A percentile compares a stretch with the other conserved stretches of the same genome.
Conservation (phyloP, 768 basidiomycete species). For the Russula earlei region DNA sequence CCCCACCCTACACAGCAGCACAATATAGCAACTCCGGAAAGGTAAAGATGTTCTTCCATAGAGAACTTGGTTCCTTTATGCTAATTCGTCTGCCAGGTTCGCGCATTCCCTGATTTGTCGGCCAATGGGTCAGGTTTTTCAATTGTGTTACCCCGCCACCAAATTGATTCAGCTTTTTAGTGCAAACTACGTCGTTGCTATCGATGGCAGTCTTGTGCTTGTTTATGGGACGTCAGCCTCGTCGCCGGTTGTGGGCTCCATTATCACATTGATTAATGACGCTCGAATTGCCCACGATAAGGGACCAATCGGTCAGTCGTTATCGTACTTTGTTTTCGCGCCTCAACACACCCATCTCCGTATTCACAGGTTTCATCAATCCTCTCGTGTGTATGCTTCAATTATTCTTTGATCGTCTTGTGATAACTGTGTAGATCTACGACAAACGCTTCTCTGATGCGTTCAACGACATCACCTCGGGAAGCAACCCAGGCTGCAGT, state of each 20-base stretch:
- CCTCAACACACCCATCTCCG: not conserved
- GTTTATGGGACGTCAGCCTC: constrained; percentile 32
- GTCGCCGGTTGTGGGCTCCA: constrained; percentile 27
- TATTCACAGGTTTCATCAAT: constrained; percentile 5
- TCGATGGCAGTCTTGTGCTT: constrained; percentile 24
- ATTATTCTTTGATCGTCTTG: not conserved
- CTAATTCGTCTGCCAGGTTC: constrained; percentile 12
- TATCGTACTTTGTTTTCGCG: not conserved
- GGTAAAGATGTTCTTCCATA: constrained; percentile 12
- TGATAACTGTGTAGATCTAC: not conserved
- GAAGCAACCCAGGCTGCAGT: constrained; percentile 9
- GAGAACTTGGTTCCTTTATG: not conserved
- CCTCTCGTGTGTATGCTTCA: not conserved
- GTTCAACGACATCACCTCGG: constrained; percentile 9
- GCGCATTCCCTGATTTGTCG: constrained; percentile 28
- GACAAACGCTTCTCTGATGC: not conserved
- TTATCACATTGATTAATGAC: constrained; percentile 32
- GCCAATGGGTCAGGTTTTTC: constrained; percentile 26
- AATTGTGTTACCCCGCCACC: not conserved
- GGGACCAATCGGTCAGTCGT: not conserved
- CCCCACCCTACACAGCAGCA: constrained; percentile 27
- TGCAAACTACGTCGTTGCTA: constrained; percentile 9
- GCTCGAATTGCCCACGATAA: constrained; percentile 28
- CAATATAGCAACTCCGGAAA: constrained; percentile 29
- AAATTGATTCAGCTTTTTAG: not conserved